Percentiles rank a stretch among this genome's conserved stretches.
These are phyloP conservation scores for Hydnomerulius pinastri DNA, from an alignment of 768 basidiomycete species.

Conservation along the genomic window DNA sequence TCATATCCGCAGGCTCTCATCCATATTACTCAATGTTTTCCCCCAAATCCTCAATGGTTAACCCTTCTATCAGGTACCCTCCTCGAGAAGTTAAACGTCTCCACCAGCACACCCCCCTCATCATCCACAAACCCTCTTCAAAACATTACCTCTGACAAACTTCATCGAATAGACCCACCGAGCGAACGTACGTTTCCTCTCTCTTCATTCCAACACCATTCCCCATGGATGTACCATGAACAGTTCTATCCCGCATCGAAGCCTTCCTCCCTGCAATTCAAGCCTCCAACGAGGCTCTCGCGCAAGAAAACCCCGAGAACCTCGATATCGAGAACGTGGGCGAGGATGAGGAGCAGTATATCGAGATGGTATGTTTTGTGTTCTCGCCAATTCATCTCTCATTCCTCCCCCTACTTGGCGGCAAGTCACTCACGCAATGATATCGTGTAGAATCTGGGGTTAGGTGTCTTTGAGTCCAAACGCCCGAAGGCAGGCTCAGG, in stretches of 20 bases:
- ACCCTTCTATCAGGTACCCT: slow-evolving; percentile 35
- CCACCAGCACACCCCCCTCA: slow-evolving; percentile 17
- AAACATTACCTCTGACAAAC: slow-evolving; percentile 40
- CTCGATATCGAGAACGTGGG: slow-evolving; percentile 71
- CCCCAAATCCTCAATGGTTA: too few relatives aligned
- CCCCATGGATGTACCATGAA: slow-evolving; percentile 3
- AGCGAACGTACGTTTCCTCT: slow-evolving; percentile 46
- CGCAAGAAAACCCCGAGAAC: slow-evolving; percentile 51
- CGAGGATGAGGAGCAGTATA: slow-evolving; percentile 49
- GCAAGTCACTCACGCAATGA: neutral
- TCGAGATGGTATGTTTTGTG: slow-evolving; percentile 58
- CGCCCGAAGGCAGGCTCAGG: slow-evolving; percentile 18
- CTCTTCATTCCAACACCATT: neutral
- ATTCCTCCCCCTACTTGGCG: neutral
- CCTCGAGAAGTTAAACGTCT: slow-evolving; percentile 41
- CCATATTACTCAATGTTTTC: too few relatives aligned
- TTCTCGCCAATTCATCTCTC: neutral
- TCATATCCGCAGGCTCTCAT: neutral
- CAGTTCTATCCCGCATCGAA: slow-evolving; percentile 67
- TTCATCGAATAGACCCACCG: slow-evolving; percentile 43
- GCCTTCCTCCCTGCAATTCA: slow-evolving; percentile 68
- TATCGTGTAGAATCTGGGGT: slow-evolving; percentile 56
- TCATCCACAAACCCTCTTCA: slow-evolving; percentile 23
- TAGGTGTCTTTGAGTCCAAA: slow-evolving; percentile 57
- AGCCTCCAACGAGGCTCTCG: slow-evolving; percentile 60